Base-by-base conservation (phyloP, 1,139 yeast genomes). In the Blastobotrys malaysiensis region DNA sequence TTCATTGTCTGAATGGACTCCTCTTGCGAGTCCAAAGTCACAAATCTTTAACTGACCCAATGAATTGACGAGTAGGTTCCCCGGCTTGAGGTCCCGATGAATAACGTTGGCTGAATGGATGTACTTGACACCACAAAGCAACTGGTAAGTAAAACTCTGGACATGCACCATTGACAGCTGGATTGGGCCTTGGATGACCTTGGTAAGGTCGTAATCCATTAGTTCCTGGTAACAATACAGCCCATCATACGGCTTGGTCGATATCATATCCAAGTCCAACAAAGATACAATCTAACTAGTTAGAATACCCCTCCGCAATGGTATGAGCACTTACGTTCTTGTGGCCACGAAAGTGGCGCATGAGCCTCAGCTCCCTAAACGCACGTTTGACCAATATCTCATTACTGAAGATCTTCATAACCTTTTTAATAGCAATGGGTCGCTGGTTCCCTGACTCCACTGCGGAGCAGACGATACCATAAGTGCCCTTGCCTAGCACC, bases 351-450 rank as follows among this genome's bases (percentile, higher is more conserved):
- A 93, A 91, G 69, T 91, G 96, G 63, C 90, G 88, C 62, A 93
- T 75, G 36, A 93, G 77, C 69, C 90, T 88, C 68, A 93, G 74
- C 69, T 93, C 99, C 52, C 99, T 78, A 49, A 93, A 75, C 1
- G 97, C 95, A 52, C 99, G 76, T 65, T 90, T 90, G 69, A 97
- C 88, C 52, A 91, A 77, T 58, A 91, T 87, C 69, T 88, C 87
- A 69, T 90, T 89, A 59, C 88, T 81, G 73, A 93, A 91, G 56
- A 93, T 88, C 70, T 89, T 90, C 52, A 97, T 90, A 62, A 93
- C 91, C 55, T 73, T 91, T 19, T 91, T 91, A 52, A 90, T 85
- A 7, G 97, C 97, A 65, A 82, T 64, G 9, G 59, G 57, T 5
- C 63, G 54, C 36, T 61, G 50, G 16, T 56, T 59, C 14, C 56